A percentile compares a stretch with the other conserved stretches of the same genome.
Conservation (phyloP, 1,284 basidiomycete species). For the Phenoliferia sp. region DNA sequence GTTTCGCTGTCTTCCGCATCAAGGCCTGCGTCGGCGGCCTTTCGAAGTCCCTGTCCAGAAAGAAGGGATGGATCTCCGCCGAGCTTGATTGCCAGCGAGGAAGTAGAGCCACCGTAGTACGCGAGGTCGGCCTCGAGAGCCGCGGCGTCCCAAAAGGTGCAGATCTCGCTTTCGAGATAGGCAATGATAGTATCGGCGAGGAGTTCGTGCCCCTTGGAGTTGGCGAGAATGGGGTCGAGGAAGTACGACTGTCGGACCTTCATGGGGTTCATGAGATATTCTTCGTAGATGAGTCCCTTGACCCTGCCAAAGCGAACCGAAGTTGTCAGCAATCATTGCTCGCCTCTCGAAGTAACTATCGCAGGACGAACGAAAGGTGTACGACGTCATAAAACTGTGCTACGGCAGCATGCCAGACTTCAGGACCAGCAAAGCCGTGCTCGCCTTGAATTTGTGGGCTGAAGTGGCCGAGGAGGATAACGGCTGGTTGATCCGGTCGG, state of each 20-base stretch:
- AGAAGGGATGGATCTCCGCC: slow-evolving; percentile 36
- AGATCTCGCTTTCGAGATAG: slow-evolving; percentile 82
- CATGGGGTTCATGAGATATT: slow-evolving; percentile 70
- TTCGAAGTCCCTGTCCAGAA: slow-evolving; percentile 43
- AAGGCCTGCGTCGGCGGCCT: slow-evolving; percentile 42
- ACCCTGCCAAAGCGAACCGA: slow-evolving; percentile 49
- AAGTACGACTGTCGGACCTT: slow-evolving; percentile 64
- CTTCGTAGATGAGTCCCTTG: slow-evolving; percentile 73
- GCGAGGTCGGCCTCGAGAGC: slow-evolving; percentile 50
- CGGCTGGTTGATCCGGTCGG: slow-evolving; percentile 79
- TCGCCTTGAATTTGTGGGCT: slow-evolving; percentile 70
- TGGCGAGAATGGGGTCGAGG: slow-evolving; percentile 77
- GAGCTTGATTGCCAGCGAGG: slow-evolving; percentile 20
- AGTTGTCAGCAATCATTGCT: background rate
- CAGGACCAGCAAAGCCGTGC: slow-evolving; percentile 78
- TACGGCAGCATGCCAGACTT: slow-evolving; percentile 78
- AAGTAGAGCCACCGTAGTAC: slow-evolving; percentile 30
- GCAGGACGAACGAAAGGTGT: slow-evolving; percentile 59
- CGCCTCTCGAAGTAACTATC: background rate
- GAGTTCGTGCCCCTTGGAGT: slow-evolving; percentile 69
- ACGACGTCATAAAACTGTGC: slow-evolving; percentile 95
- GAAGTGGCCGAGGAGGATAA: slow-evolving; percentile 87
- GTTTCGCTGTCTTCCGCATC: slow-evolving; percentile 39
- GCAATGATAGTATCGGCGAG: slow-evolving; percentile 78
- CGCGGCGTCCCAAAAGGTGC: slow-evolving; percentile 72